Evolutionary conservation across 768 basidiomycete species (phyloP).

Genomic region (Crassisporium funariophilum): DNA sequence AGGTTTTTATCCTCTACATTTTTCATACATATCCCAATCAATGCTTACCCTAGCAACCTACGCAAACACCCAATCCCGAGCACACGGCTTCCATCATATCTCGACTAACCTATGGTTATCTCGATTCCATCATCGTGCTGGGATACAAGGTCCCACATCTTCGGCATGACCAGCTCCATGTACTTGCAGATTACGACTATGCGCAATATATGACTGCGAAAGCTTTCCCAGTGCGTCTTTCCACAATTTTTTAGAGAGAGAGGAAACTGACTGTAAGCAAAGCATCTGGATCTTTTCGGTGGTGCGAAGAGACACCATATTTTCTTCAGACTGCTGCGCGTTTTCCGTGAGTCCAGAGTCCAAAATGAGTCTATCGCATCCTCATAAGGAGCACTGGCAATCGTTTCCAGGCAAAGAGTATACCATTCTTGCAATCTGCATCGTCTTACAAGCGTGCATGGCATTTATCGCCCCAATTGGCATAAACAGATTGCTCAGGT

Average conservation of each 20-base stretch:
- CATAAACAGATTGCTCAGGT: conserved; percentile 44
- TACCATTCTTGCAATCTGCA: conserved; percentile 28
- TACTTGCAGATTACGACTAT: conserved; percentile 60
- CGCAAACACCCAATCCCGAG: conserved; percentile 39
- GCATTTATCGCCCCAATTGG: conserved; percentile 41
- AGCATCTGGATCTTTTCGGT: conserved; percentile 39
- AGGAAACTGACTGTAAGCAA: too few relatives aligned
- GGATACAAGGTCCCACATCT: conserved; percentile 46
- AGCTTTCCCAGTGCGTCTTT: conserved; percentile 18
- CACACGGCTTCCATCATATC: conserved; percentile 50
- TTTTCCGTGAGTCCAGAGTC: conserved; percentile 26
- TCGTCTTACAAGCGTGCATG: conserved; percentile 28
- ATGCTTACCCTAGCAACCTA: conserved; percentile 28
- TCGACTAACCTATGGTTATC: conserved; percentile 48
- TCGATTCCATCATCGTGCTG: conserved; percentile 49
- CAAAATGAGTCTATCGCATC: background rate
- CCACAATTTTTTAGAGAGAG: background rate
- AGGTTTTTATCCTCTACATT: conserved; percentile 24
- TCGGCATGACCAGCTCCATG: conserved; percentile 52
- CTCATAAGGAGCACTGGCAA: background rate
- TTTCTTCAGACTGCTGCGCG: conserved; percentile 43
- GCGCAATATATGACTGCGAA: conserved; percentile 16
- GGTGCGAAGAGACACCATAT: conserved; percentile 43
- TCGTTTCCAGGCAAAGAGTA: conserved; percentile 30
- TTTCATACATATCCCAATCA: background rate